phyloP scores from a whole-genome alignment of 805 yeast genomes.

The Zygosaccharomyces gambellarensis region DNA sequence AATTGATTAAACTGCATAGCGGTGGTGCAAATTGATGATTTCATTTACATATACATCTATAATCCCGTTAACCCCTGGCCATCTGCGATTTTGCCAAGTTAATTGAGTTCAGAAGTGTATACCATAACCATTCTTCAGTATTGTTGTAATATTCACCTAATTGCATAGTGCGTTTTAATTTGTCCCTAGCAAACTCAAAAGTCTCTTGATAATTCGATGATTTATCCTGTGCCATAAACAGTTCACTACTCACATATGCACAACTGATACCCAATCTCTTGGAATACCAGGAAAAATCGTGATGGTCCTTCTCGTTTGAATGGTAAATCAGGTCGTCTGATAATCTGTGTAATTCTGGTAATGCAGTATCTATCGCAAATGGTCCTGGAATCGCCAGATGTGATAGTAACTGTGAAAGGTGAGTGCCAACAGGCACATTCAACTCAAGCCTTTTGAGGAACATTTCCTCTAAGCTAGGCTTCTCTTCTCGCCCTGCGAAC shows the following conservation, averaged over 20 bases:
- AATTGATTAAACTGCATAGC: constrained; percentile 42
- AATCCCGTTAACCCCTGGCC: constrained; percentile 38
- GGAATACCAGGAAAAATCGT: constrained; percentile 89
- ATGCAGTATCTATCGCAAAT: constrained; percentile 47
- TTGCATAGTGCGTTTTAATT: constrained; percentile 47
- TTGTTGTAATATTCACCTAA: constrained; percentile 59
- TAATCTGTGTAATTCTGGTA: constrained; percentile 66
- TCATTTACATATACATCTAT: neutral
- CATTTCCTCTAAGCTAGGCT: constrained; percentile 39
- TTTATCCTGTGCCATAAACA: constrained; percentile 73
- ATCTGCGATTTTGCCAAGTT: constrained; percentile 71
- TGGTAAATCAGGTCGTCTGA: constrained; percentile 79
- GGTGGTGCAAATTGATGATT: neutral
- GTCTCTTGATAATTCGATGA: constrained; percentile 56
- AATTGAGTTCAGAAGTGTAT: constrained; percentile 54
- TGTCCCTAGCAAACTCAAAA: constrained; percentile 54
- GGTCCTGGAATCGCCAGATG: constrained; percentile 58
- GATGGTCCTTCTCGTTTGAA: constrained; percentile 68
- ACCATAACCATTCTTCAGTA: constrained; percentile 71
- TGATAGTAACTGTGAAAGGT: constrained; percentile 42
- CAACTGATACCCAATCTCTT: constrained; percentile 68
- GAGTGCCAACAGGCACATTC: constrained; percentile 37
- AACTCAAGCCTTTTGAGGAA: constrained; percentile 45
- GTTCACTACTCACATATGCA: constrained; percentile 68
- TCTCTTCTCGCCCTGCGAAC: constrained; percentile 22